These are phyloP conservation scores for Dothidotthia symphoricarpi DNA, from an alignment of 2,329 filamentous ascomycete genomes.

Conservation along the genomic window DNA sequence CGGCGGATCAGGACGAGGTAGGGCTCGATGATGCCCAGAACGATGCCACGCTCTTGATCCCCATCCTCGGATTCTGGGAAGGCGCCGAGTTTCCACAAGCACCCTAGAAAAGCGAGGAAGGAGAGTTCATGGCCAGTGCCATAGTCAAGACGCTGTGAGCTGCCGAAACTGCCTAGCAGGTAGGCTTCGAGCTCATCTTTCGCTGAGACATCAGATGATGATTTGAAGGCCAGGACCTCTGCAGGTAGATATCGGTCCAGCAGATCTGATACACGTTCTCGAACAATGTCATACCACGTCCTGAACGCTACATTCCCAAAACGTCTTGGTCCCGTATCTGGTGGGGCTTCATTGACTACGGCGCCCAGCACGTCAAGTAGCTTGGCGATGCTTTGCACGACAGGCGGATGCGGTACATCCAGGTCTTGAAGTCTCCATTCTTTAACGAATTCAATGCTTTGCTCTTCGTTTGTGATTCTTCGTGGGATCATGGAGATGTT, in stretches of 20 bases:
- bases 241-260: conserved; percentile 57
- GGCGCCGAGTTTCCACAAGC: conserved; percentile 84
- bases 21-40: conserved; percentile 79
- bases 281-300: conserved; percentile 72
- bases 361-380: conserved; percentile 64
- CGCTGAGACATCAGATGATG: conserved; percentile 44
- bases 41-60: conserved; percentile 72
- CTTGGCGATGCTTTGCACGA: conserved; percentile 63
- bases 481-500: conserved; percentile 82
- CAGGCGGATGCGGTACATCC: conserved; percentile 51
- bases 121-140: conserved; percentile 95
- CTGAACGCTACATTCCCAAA: conserved; percentile 93
- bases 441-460: conserved; percentile 44
- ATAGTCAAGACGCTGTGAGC: conserved; percentile 85
- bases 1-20: conserved; percentile 78
- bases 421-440: conserved; percentile 52
- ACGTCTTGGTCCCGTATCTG: conserved; percentile 78
- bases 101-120: conserved; percentile 86
- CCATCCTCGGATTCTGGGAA: conserved; percentile 61
- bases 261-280: conserved; percentile 57
- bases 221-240: conserved; percentile 44
- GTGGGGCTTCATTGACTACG: conserved; percentile 75
- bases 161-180: conserved; percentile 83
- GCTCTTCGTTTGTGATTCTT: conserved; percentile 44
- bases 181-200: conserved; percentile 73